Conservation (phyloP, 2,329 filamentous ascomycete genomes). For the Neophaeococcomyces mojaviensis region DNA sequence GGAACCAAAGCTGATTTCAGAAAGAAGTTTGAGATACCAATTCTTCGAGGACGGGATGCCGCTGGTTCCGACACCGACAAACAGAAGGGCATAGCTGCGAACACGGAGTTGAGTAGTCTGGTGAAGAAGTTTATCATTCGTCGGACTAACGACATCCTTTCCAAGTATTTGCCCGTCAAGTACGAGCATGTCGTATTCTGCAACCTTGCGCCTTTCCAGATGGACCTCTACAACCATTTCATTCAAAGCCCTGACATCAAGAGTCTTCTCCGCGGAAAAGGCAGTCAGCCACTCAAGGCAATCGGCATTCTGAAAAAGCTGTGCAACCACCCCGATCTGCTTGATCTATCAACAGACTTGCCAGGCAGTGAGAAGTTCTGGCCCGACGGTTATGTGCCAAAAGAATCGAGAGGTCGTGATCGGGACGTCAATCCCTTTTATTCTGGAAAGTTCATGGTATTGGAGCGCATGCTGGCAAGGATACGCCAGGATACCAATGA, state of each 20-base stretch:
- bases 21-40: conserved; percentile 88
- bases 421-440: conserved; percentile 92
- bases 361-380: conserved; percentile 76
- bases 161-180: conserved; percentile 95
- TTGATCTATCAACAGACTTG: conserved; percentile 74
- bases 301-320: conserved; percentile 97
- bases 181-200: conserved; percentile 99
- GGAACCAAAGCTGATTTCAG: conserved; percentile 86
- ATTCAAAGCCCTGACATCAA: conserved; percentile 93
- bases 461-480: conserved; percentile 94
- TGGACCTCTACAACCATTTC: conserved; percentile 92
- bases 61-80: conserved; percentile 77
- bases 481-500: conserved; percentile 96
- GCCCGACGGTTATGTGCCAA: conserved; percentile 81
- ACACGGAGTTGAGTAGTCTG: conserved; percentile 69
- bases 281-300: conserved; percentile 90
- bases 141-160: conserved; percentile 93
- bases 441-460: conserved; percentile 94
- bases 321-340: conserved; percentile 92
- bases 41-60: conserved; percentile 83
- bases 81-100: conserved; percentile 72
- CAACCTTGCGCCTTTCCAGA: conserved; percentile 85
- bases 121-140: conserved; percentile 99
- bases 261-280: conserved; percentile 82
- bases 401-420: conserved; percentile 78